Evolutionary conservation across 257 asterid species (phyloP), one percentile per base, ranked within the genome.

Genomic region (Coffea eugenioides): DNA sequence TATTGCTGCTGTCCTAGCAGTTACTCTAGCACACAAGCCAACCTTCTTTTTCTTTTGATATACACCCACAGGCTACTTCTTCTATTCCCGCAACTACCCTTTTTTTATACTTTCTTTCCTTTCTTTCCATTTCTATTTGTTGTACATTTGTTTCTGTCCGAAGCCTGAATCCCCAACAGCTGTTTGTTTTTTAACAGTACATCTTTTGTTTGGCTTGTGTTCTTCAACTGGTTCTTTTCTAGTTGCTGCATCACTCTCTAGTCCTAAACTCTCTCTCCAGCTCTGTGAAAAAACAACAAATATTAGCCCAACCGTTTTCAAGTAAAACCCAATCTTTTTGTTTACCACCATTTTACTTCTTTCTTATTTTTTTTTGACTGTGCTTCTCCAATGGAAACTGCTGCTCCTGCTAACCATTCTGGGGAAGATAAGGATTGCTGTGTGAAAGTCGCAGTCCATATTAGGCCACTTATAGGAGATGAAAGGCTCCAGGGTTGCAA

Each of bases 361-460:
- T 59, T 59, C 56, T 69, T 65, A 31, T 31, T 31, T 31, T 31
- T 74, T 70, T 25, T 6, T 59, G 41, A 62, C 56, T 52, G 15
- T 78, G 59, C 57, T 80, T 61, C 61, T 34, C 69, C 84, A 74
- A 92, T 94, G 97, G 97, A 94, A 88, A 82, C 88, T 27, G 86
- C 83, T 85, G 36, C 61, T 48, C 54, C 51, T 8, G 39, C 64
- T 20, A 56, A 75, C 71, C 64, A 10, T 76, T 82, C 92, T 34
- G 98, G 90, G 46, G 99, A 92, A 81, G 96, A 96, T 84, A 98
- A 92, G 82, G 96, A 96, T 87, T 96, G 99, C 41, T 96, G 97
- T 89, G 98, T 96, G 13, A 96, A 96, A 89, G 99, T 96, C 46
- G 98, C 98, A 23, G 97, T 96, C 88, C 98, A 96, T 81, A 85